Evolutionary conservation across 1,139 yeast species (phyloP), one percentile per base, ranked within the genome.

Genomic region (Scheffersomyces segobiensis): DNA sequence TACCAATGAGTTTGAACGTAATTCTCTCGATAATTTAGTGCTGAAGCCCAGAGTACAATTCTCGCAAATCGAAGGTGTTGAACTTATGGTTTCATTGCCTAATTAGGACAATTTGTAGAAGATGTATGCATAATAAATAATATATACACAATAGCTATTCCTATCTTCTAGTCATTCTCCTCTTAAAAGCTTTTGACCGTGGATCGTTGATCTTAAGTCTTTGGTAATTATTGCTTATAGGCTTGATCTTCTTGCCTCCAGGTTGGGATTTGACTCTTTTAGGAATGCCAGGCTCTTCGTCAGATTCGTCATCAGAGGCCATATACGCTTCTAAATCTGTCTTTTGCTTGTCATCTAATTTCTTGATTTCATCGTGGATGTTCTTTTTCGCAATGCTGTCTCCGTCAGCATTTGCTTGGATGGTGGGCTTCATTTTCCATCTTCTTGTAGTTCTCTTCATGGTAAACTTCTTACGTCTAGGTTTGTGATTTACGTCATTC

Each of bases 371-470:
- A 19, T 75, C 70, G 55, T 82, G 86, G 8, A 85, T 68, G 62
- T 84, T 73, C 50, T 77, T 73, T 8, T 69, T 68, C 26, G 71
- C 72, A 50, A 79, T 63, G 3, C 62, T 63, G 56, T 76, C 81
- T 3, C 69, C 65, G 1, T 54, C 62, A 2, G 69, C 73, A 1
- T 71, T 69, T 50, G 68, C 63, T 4, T 48, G 52, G 19, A 69
- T 67, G 12, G 79, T 67, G 0, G 87, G 85, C 60, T 80, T 82
- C 70, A 87, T 80, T 59, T 82, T 84, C 69, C 84, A 86, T 58
- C 88, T 77, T 62, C 88, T 77, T 0, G 92, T 87, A 3, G 87
- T 83, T 67, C 93, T 75, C 73, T 88, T 88, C 55, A 84, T 88
- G 0, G 87, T 75, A 72, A 69, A 69, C 55, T 75, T 78, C 71